A percentile compares a stretch with the other conserved stretches of the same genome.
These are phyloP conservation scores for Pilasporangium apinafurcum DNA, from an alignment of 352 stramenopile genomes.

Conservation along the genomic window DNA sequence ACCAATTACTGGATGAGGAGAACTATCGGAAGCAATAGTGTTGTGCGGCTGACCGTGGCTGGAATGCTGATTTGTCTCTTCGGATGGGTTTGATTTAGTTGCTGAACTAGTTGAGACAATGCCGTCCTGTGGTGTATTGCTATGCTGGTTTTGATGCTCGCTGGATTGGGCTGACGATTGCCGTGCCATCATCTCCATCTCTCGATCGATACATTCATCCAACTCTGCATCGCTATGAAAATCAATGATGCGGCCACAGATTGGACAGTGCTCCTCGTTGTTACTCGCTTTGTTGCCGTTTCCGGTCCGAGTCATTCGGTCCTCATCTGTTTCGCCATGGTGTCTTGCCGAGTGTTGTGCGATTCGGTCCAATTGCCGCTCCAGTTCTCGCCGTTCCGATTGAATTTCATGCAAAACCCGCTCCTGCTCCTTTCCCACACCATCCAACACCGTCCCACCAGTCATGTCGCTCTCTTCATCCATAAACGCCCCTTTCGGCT, in stretches of 20 bases:
- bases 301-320: too few relatives aligned
- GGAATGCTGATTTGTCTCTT: too few relatives aligned
- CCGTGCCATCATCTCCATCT: slow-evolving; percentile 4
- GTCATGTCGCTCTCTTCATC: slow-evolving; percentile 10
- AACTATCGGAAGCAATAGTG: not conserved
- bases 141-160: not conserved
- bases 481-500: slow-evolving; percentile 9
- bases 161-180: not conserved
- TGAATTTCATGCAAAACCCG: slow-evolving; percentile 6
- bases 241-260: slow-evolving; percentile 8
- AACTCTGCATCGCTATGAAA: slow-evolving; percentile 10
- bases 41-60: not conserved
- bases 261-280: slow-evolving; percentile 5
- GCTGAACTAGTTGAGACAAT: not conserved
- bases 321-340: not conserved
- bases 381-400: slow-evolving; percentile 5
- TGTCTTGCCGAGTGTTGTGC: not conserved
- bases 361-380: slow-evolving; percentile 7
- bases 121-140: not conserved
- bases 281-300: not conserved
- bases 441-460: too few relatives aligned
- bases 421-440: slow-evolving; percentile 8
- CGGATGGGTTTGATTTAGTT: not conserved
- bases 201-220: slow-evolving; percentile 9
- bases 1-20: not conserved